Percentiles rank a stretch among this genome's conserved stretches.
phyloP scores from a whole-genome alignment of 441 rosid species.

The Croton laevigatus region DNA sequence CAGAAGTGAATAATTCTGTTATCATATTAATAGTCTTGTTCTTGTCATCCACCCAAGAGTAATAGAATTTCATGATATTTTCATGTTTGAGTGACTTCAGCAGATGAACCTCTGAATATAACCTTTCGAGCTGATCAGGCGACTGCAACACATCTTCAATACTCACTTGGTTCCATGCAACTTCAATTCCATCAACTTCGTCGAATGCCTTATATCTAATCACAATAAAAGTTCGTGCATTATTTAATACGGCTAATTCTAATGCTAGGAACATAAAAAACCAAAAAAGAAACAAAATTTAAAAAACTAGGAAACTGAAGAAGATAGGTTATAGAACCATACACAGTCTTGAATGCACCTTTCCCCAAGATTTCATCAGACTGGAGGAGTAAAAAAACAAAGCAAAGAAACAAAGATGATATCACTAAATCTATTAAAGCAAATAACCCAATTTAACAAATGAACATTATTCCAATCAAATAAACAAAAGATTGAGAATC shows the following conservation, averaged over 20 bases:
- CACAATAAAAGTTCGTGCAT: not conserved
- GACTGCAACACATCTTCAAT: constrained; percentile 65
- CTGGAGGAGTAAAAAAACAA: constrained; percentile 35
- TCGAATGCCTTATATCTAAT: constrained; percentile 75
- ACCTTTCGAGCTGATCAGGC: constrained; percentile 58
- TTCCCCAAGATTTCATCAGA: constrained; percentile 71
- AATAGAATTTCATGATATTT: constrained; percentile 57
- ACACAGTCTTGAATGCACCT: constrained; percentile 96
- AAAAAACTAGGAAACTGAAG: constrained; percentile 6
- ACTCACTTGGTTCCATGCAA: constrained; percentile 75
- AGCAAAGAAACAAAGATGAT: constrained; percentile 8
- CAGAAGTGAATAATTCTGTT: constrained; percentile 77
- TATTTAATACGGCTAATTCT: not conserved
- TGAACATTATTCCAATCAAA: not conserved
- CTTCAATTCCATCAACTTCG: constrained; percentile 72
- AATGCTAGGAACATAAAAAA: not conserved
- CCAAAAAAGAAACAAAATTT: not conserved
- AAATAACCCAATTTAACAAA: constrained; percentile 6
- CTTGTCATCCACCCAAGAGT: constrained; percentile 73
- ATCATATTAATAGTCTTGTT: constrained; percentile 72
- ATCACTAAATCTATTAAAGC: constrained; percentile 3
- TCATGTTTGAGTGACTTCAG: constrained; percentile 65
- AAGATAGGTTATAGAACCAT: constrained; percentile 38
- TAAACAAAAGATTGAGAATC: not conserved
- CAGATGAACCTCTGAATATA: constrained; percentile 73